These are phyloP conservation scores for Phlyctochytrium arcticum DNA, from an alignment of 192 early-diverging fungal species.

Conservation along the genomic window DNA sequence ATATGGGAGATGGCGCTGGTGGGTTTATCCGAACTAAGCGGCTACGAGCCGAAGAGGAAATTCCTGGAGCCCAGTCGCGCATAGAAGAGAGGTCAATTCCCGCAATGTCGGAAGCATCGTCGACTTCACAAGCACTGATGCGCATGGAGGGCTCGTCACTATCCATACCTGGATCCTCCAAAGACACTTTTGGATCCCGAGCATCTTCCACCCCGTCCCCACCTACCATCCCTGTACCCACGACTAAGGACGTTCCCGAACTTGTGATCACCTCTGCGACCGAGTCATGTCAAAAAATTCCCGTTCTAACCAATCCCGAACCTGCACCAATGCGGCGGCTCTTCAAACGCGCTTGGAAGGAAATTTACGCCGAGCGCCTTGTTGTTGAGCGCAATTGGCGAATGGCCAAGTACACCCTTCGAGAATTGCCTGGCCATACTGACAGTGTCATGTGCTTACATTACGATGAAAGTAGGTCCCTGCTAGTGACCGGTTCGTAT, in stretches of 20 bases:
- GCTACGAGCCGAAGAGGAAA: not conserved
- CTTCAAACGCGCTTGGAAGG: slow-evolving; percentile 81
- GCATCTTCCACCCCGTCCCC: not conserved
- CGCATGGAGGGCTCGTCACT: not conserved
- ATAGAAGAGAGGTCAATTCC: too few species aligned
- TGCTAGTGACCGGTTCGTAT: slow-evolving; percentile 81
- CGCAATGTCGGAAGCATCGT: too few species aligned
- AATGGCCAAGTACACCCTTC: slow-evolving; percentile 64
- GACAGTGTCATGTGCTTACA: slow-evolving; percentile 91
- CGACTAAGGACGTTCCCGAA: not conserved
- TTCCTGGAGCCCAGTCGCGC: too few species aligned
- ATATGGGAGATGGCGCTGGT: not conserved
- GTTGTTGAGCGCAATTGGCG: slow-evolving; percentile 95
- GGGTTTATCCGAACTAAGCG: too few species aligned
- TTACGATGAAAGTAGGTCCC: slow-evolving; percentile 66
- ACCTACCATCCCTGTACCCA: not conserved
- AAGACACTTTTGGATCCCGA: not conserved
- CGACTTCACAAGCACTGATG: too few species aligned
- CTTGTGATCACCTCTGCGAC: not conserved
- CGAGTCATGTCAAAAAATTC: not conserved
- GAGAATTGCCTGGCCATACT: slow-evolving; percentile 70
- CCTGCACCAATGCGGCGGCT: not conserved
- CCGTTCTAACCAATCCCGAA: not conserved
- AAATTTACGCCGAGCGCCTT: slow-evolving; percentile 88
- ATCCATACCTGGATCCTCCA: not conserved